Conservation (phyloP, 192 early-diverging fungal species). For the Entomortierella beljakovae region DNA sequence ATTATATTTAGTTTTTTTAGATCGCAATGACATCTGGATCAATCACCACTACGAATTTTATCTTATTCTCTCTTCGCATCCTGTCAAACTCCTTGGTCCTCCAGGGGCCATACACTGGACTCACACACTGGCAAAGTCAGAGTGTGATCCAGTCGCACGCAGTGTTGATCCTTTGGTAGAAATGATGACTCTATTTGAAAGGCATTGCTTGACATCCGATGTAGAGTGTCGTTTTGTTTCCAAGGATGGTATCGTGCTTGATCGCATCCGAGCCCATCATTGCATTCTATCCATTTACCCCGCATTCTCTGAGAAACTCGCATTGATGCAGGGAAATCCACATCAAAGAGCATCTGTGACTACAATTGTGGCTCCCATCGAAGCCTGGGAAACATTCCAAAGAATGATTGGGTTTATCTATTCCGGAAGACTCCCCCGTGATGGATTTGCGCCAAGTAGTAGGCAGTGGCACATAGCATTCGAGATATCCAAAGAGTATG, state of each 20-base stretch:
- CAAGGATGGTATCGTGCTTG: constrained; percentile 5
- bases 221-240: constrained; percentile 26
- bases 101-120: constrained; percentile 8
- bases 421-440: constrained; percentile 16
- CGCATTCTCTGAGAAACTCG: constrained; percentile 28
- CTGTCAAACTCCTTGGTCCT: constrained; percentile 26
- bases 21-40: constrained; percentile 4
- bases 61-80: constrained; percentile 24
- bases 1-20: constrained; percentile 19
- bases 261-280: constrained; percentile 27
- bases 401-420: constrained; percentile 38
- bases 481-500: constrained; percentile 20
- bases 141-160: constrained; percentile 25
- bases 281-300: constrained; percentile 42
- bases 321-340: constrained; percentile 15
- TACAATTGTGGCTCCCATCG: neutral
- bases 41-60: constrained; percentile 28
- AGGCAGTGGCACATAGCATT: constrained; percentile 21
- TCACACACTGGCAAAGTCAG: constrained; percentile 21
- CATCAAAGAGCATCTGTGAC: constrained; percentile 9
- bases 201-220: constrained; percentile 17
- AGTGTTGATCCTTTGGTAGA: constrained; percentile 45
- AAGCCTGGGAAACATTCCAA: constrained; percentile 8
- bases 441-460: constrained; percentile 5
- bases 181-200: constrained; percentile 38